Evolutionary conservation across 768 basidiomycete species (phyloP).

Genomic region (Tephrocybe sp.): DNA sequence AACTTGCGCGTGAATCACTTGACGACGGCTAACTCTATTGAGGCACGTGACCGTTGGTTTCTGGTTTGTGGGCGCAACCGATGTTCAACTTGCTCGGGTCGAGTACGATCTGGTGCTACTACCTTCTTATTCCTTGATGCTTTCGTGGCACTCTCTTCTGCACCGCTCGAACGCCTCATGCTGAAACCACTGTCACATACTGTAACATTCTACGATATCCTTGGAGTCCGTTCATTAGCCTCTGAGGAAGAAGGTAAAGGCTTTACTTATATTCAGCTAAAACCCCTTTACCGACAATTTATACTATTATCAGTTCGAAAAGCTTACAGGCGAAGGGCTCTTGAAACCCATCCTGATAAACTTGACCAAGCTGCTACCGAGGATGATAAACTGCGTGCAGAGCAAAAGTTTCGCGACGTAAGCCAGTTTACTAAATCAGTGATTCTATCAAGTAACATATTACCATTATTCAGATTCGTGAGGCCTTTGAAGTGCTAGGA

Average conservation of each 20-base stretch:
- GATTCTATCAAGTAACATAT: constrained; percentile 5
- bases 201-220: constrained; percentile 36
- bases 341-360: constrained; percentile 76
- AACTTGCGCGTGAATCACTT: no score
- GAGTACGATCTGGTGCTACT: neutral
- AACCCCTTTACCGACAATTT: neutral
- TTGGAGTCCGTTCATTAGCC: constrained; percentile 42
- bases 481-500: constrained; percentile 58
- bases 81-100: no score
- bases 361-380: constrained; percentile 52
- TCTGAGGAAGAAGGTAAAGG: constrained; percentile 50
- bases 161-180: constrained; percentile 2
- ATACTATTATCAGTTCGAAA: constrained; percentile 45
- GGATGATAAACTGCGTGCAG: constrained; percentile 49
- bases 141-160: neutral
- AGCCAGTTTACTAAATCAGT: constrained; percentile 13
- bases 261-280: neutral
- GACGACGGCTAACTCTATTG: no score
- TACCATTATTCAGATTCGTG: constrained; percentile 45
- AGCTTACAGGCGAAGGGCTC: constrained; percentile 63
- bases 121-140: constrained; percentile 12
- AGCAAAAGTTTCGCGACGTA: constrained; percentile 61
- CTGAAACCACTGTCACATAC: constrained; percentile 23
- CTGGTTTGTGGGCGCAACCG: no score
- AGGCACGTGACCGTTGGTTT: no score